These are phyloP conservation scores for Mycena indigotica DNA, from an alignment of 768 basidiomycete species.

Conservation along the genomic window DNA sequence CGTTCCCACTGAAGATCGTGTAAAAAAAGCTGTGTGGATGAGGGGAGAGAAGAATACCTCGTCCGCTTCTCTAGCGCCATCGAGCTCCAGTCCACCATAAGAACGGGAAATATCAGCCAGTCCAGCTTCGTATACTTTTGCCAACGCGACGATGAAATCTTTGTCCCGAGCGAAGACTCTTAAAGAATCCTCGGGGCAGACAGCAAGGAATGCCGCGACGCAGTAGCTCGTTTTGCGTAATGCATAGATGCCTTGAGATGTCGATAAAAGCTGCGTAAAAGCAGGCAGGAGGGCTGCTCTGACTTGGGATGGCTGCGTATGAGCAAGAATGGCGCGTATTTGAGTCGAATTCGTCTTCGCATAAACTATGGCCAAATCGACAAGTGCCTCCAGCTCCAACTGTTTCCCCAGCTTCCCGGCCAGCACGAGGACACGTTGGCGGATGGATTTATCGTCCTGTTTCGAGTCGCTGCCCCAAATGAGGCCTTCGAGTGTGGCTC, in stretches of 20 bases:
- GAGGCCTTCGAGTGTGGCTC: constrained; percentile 52
- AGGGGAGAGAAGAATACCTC: constrained; percentile 42
- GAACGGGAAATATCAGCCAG: constrained; percentile 56
- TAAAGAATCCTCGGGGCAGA: constrained; percentile 49
- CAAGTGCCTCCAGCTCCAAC: constrained; percentile 54
- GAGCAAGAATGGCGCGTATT: constrained; percentile 46
- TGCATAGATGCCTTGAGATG: constrained; percentile 57
- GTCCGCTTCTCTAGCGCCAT: constrained; percentile 28
- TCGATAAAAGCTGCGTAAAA: constrained; percentile 52
- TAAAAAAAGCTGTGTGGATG: background rate
- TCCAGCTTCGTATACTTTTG: constrained; percentile 60
- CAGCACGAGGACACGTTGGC: constrained; percentile 52
- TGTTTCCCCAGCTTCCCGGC: constrained; percentile 54
- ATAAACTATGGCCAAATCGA: constrained; percentile 67
- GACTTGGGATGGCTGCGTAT: constrained; percentile 38
- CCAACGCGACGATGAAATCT: constrained; percentile 57
- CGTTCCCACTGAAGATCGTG: constrained; percentile 55
- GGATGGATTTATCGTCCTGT: constrained; percentile 47
- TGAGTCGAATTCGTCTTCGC: constrained; percentile 45
- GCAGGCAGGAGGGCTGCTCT: constrained; percentile 56
- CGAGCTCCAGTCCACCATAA: constrained; percentile 56
- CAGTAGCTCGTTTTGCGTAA: constrained; percentile 66
- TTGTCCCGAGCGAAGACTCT: constrained; percentile 56
- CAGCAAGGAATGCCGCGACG: constrained; percentile 54
- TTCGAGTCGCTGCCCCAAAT: constrained; percentile 61